Evolutionary conservation across 257 asterid species (phyloP).

Genomic region (Rubia yunnanensis): DNA sequence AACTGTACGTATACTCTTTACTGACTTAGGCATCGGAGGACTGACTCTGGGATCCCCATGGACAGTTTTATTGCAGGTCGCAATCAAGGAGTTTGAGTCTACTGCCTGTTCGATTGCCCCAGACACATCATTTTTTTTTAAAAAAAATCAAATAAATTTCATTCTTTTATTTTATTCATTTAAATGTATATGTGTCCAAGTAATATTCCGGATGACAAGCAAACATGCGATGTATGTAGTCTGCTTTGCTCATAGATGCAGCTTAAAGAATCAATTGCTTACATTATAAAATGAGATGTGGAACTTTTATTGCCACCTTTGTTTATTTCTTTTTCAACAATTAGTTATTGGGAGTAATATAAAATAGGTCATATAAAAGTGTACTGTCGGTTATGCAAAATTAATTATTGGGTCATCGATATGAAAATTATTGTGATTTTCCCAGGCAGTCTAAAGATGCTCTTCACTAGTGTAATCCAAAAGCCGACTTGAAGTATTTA

Average conservation of each 20-base stretch:
- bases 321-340: neutral
- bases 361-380: too few relatives aligned
- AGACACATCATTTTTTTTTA: too few relatives aligned
- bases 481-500: neutral
- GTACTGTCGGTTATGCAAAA: constrained; percentile 6
- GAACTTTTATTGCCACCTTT: neutral
- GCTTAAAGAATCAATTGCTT: neutral
- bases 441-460: neutral
- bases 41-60: too few relatives aligned
- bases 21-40: too few relatives aligned
- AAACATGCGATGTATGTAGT: constrained; percentile 14
- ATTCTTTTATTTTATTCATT: too few relatives aligned
- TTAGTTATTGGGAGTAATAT: too few relatives aligned
- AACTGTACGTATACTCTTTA: too few relatives aligned
- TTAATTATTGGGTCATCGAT: neutral
- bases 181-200: too few relatives aligned
- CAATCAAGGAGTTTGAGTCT: too few relatives aligned
- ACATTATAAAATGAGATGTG: neutral
- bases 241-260: neutral
- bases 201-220: constrained; percentile 7
- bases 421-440: constrained; percentile 4
- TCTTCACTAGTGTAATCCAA: neutral
- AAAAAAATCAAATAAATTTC: too few relatives aligned
- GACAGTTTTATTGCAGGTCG: too few relatives aligned
- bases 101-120: too few relatives aligned